Evolutionary conservation across 2,329 filamentous ascomycete genomes (phyloP).

Genomic region (Paecilomyces variotii): DNA sequence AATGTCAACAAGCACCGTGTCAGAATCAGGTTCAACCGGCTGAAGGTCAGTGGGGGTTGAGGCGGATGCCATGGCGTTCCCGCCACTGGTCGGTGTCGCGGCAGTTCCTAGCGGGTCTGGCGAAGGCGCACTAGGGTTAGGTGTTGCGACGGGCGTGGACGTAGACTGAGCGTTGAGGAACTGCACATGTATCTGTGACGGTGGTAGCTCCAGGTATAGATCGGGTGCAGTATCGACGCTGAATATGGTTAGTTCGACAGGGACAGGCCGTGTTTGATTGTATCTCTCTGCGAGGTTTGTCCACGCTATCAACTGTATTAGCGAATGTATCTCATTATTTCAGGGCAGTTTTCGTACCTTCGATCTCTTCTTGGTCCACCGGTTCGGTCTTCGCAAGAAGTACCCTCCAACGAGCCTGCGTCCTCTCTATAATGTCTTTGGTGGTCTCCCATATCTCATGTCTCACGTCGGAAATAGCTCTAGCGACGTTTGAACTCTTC

Average conservation of each 20-base stretch:
- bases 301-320: slow-evolving; percentile 25
- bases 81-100: slow-evolving; percentile 26
- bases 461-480: slow-evolving; percentile 42
- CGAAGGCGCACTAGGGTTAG: slow-evolving; percentile 29
- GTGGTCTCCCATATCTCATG: slow-evolving; percentile 53
- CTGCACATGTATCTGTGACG: slow-evolving; percentile 23
- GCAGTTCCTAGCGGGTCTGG: slow-evolving; percentile 36
- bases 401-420: slow-evolving; percentile 48
- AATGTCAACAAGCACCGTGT: slow-evolving; percentile 49
- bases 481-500: slow-evolving; percentile 21
- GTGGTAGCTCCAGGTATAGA: slow-evolving; percentile 24
- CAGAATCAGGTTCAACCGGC: slow-evolving; percentile 41
- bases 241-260: slow-evolving; percentile 30
- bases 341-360: slow-evolving; percentile 27
- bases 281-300: slow-evolving; percentile 27
- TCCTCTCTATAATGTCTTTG: slow-evolving; percentile 45
- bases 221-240: slow-evolving; percentile 28
- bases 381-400: slow-evolving; percentile 47
- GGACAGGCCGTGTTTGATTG: slow-evolving; percentile 25
- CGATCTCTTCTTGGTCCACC: slow-evolving; percentile 44
- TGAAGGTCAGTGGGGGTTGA: slow-evolving; percentile 24
- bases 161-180: slow-evolving; percentile 24
- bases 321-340: background rate
- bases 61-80: slow-evolving; percentile 29
- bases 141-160: slow-evolving; percentile 33